A percentile compares a stretch with the other conserved stretches of the same genome.
These are phyloP conservation scores for Aspergillus sp. DNA, from an alignment of 2,329 filamentous ascomycete species.

Conservation along the genomic window DNA sequence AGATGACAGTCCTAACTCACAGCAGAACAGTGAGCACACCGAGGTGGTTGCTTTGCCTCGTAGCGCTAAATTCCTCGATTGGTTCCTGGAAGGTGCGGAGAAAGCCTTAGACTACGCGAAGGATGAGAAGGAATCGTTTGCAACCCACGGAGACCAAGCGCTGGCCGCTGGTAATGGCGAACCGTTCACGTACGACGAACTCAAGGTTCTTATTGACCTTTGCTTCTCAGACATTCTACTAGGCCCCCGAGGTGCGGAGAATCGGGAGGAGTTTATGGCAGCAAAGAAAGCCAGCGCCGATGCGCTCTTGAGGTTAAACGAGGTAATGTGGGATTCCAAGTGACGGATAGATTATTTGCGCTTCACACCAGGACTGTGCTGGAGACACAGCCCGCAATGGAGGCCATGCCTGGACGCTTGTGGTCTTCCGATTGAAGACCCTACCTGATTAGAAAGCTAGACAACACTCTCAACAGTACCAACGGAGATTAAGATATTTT, in stretches of 20 bases:
- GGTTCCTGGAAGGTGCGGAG: slow-evolving; percentile 51
- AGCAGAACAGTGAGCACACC: slow-evolving; percentile 19
- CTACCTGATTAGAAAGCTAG: not conserved
- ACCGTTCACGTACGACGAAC: slow-evolving; percentile 49
- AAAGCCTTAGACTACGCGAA: slow-evolving; percentile 48
- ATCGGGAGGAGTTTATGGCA: slow-evolving; percentile 49
- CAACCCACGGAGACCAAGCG: slow-evolving; percentile 37
- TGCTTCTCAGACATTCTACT: slow-evolving; percentile 49
- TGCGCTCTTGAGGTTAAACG: slow-evolving; percentile 47
- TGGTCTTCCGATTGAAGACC: not conserved
- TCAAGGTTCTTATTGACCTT: slow-evolving; percentile 48
- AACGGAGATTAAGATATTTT: not conserved
- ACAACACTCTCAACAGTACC: not conserved
- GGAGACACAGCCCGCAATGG: not conserved
- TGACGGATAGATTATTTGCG: not conserved
- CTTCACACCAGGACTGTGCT: not conserved
- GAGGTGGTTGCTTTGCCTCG: slow-evolving; percentile 46
- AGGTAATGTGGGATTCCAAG: slow-evolving; percentile 52
- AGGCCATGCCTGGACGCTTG: not conserved
- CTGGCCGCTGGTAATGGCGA: slow-evolving; percentile 43
- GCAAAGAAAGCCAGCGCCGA: slow-evolving; percentile 50
- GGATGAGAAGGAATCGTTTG: slow-evolving; percentile 46
- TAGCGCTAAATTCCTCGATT: slow-evolving; percentile 50
- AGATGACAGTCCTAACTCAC: slow-evolving; percentile 4
- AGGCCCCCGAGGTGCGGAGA: slow-evolving; percentile 44